Conservation (phyloP, 1,139 yeast genomes). For the Taphrina betulina region DNA sequence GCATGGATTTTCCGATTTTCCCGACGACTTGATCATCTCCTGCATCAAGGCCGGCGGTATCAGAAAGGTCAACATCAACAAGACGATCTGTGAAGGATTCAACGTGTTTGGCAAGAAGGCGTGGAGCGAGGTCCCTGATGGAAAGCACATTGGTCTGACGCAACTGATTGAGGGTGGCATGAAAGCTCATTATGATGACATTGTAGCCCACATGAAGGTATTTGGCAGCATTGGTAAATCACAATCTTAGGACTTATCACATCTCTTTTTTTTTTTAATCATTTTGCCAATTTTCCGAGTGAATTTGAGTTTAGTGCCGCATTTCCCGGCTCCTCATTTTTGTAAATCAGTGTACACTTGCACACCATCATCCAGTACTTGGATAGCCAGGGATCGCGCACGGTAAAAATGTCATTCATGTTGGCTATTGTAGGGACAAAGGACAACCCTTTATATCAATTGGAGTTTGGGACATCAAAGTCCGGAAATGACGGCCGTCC, state of each 20-base stretch:
- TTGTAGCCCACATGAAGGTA: neutral
- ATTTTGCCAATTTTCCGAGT: too few relatives aligned
- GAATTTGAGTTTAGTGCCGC: too few relatives aligned
- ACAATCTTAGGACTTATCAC: too few relatives aligned
- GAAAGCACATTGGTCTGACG: neutral
- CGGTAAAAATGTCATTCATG: conserved; percentile 66
- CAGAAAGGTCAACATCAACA: conserved; percentile 20
- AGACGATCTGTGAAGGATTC: conserved; percentile 5
- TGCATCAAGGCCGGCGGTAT: conserved; percentile 16
- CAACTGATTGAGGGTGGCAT: neutral
- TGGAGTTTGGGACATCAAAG: conserved; percentile 77
- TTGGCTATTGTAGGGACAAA: conserved; percentile 83
- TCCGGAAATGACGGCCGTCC: conserved; percentile 63
- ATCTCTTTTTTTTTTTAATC: too few relatives aligned
- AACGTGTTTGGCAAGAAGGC: neutral
- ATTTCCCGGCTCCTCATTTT: too few relatives aligned
- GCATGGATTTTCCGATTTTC: conserved; percentile 13
- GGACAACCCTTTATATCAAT: conserved; percentile 83
- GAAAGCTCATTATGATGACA: neutral
- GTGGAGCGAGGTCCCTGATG: conserved; percentile 4
- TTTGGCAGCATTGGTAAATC: conserved; percentile 8
- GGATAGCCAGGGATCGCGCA: too few relatives aligned
- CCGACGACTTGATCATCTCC: neutral
- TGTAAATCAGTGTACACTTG: too few relatives aligned
- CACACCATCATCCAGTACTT: too few relatives aligned